Base-by-base conservation (phyloP, 768 basidiomycete genomes). In the Cystofilobasidium capitatum region DNA sequence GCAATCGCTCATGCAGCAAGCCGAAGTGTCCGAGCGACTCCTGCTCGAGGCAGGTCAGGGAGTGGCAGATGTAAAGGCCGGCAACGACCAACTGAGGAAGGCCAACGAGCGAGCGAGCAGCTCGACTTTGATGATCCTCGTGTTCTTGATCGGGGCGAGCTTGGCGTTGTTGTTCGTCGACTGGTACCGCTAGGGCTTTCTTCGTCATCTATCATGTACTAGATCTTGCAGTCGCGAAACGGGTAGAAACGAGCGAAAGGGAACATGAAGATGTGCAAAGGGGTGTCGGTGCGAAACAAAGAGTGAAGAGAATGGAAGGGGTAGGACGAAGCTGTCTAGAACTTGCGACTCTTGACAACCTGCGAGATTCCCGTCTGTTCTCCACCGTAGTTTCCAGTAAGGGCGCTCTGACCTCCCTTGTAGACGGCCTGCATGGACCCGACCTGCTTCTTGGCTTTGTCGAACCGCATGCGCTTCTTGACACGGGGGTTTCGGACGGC, bases 401-500 rank as follows among this genome's bases (percentile, higher is more conserved):
- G 80, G 65, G 84, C 84, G 17, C 82, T 71, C 69, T 78, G 82
- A 44, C 92, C 92, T 63, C 91, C 91, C 76, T 88, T 93, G 83
- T 85, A 98, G n/a, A 92, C 82, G 22, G 92, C 85, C 77, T 89
- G 88, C 77, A 92, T 91, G 29, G 88, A 91, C 35, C 86, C 79
- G 17, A 97, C 80, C 79, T 87, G 91, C 80, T 88, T 91, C 81
- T 94, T 89, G 71, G 93, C 94, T 79, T 96, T 88, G 74, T 93
- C 93, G 81, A 87, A 98, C 45, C 76, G 87, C 78, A 87, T 83
- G 39, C 91, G 84, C 77, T 99, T 99, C 84, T 97, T 98, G 78
- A 98, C 92, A 69, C 96, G 85, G 47, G 94, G 93, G 79, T 99
- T 99, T 71, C 93, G 89, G 42, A 91, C 89, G 64, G 83, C 82